A percentile compares a stretch with the other conserved stretches of the same genome.
These are phyloP conservation scores for Phytophthora syringae DNA, from an alignment of 352 stramenopile species.

Conservation along the genomic window DNA sequence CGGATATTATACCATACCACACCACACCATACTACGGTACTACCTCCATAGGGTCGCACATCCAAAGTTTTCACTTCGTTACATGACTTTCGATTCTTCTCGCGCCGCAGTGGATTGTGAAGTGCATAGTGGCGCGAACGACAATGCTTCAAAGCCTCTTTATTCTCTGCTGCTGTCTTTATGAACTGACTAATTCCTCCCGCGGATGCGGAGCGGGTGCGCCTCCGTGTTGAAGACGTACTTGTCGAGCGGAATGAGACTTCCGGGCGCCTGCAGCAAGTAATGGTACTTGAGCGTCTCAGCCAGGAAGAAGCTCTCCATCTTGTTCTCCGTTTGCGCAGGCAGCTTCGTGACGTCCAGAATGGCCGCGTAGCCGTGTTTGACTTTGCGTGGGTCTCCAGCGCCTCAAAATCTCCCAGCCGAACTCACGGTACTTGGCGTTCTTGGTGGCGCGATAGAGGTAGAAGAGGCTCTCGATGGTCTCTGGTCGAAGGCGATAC, in stretches of 20 bases:
- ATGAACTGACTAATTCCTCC: slow-evolving; percentile 9
- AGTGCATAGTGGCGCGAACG: too few species aligned
- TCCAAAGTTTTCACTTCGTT: too few species aligned
- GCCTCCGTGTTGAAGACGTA: slow-evolving; percentile 98
- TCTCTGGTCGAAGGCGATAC: slow-evolving; percentile 96
- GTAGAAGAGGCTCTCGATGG: slow-evolving; percentile 96
- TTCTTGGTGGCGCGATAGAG: slow-evolving; percentile 96
- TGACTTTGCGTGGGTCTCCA: slow-evolving; percentile 94
- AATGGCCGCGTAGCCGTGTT: slow-evolving; percentile 88
- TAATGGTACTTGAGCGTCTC: slow-evolving; percentile 99
- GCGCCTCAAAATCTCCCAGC: slow-evolving; percentile 94
- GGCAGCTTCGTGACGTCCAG: slow-evolving; percentile 55
- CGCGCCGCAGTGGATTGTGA: slow-evolving; percentile 5
- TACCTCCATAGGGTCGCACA: too few species aligned
- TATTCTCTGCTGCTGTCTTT: neutral
- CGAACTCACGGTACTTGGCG: slow-evolving; percentile 94
- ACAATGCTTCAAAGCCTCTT: too few species aligned
- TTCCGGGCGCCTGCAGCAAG: slow-evolving; percentile 88
- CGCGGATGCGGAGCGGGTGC: slow-evolving; percentile 87
- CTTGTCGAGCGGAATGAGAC: slow-evolving; percentile 91
- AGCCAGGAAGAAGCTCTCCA: slow-evolving; percentile 99
- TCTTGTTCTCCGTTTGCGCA: slow-evolving; percentile 90
- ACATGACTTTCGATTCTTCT: slow-evolving; percentile 12
- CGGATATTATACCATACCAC: too few species aligned
- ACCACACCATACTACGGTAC: too few species aligned